Evolutionary conservation across 306 rosid species (phyloP), one percentile per base, ranked within the genome.

Genomic region (Ormosia emarginata): DNA sequence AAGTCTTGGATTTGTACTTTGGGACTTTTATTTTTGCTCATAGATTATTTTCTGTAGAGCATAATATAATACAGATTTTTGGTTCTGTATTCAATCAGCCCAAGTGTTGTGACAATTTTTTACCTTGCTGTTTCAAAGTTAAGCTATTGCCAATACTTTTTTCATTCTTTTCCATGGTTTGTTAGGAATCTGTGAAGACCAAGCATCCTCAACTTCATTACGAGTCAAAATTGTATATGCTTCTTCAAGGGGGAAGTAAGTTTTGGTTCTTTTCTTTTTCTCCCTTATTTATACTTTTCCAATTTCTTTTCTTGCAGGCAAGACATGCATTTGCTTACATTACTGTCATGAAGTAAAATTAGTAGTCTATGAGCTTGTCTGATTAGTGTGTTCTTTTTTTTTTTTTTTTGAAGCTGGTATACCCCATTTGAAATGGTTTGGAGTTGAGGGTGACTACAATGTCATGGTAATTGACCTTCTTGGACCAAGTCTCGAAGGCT

Each of bases 171-270:
- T 66, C 37, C 69, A 84, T 84, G 84, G 63, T 79, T 67, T 61
- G 71, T 65, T 90, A 95, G 99, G 99, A 95, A 88, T 64, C 96
- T 33, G 97, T 79, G 89, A 93, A 95, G 89, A 93, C 98, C 77
- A 95, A 93, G 84, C 99, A 95, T 80, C 99, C 99, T 37, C 99
- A 95, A 84, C 97, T 95, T 85, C 99, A 95, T 77, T 95, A 95
- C 79, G 99, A 95, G 89, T 93, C 99, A 66, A 95, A 93, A 82
- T 84, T 95, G 85, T 95, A 95, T 85, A 85, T 90, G 94, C 97
- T 95, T 87, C 99, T 95, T 67, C 98, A 95, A 86, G 99, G 99
- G 85, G 99, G 99, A 85, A 93, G 99, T 95, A 82, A 52, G 99
- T 89, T 85, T 75, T 67, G 64, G 43, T 57, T 11, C 58, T 29